Base-by-base conservation (phyloP, 2,329 filamentous ascomycete species). In the Mycogone perniciosa region DNA sequence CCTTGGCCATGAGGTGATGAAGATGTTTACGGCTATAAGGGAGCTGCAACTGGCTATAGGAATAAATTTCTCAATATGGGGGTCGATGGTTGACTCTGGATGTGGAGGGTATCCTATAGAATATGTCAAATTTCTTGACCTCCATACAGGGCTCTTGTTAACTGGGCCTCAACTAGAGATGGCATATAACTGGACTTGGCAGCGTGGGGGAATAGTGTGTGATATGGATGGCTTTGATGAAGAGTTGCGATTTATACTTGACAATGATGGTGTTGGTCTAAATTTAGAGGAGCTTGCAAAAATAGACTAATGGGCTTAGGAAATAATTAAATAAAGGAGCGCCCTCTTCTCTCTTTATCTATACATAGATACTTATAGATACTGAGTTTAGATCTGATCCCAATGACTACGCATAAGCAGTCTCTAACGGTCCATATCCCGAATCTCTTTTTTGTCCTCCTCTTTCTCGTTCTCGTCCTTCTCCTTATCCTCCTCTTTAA, bases 71-170 rank as follows among this genome's bases (percentile, higher is more conserved):
- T 4, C 7, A 31, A 8, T 40, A 33, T 52, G 48, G 55, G 53
- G 46, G 2, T n/a, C 20, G 9, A 41, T 37, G 5, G 35, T 42
- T 39, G 35, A 41, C 8, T 7, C 5, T 45, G 13, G 35, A n/a
- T 56, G 44, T 33, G 50, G 40, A 50, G 31, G 5, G 6, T 56
- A 53, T 49, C 48, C 29, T 13, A 34, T 7, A 20, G 50, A 55
- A 29, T 54, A 55, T 48, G 34, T 57, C 31, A 55, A 48, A 31
- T 57, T 52, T 41, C 31, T 57, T 42, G 48, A 57, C 33, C 10
- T 52, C 2, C 31, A 45, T n/a, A 35, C 43, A 8, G 55, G 55
- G 44, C 48, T 48, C 7, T 44, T 56, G 38, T 49, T 56, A 31
- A 55, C 45, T 20, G 6, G 13, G 5, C 8, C 42, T 47, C 47